These are phyloP conservation scores for Mimosa bimucronata DNA, from an alignment of 306 rosid species.

Conservation along the genomic window DNA sequence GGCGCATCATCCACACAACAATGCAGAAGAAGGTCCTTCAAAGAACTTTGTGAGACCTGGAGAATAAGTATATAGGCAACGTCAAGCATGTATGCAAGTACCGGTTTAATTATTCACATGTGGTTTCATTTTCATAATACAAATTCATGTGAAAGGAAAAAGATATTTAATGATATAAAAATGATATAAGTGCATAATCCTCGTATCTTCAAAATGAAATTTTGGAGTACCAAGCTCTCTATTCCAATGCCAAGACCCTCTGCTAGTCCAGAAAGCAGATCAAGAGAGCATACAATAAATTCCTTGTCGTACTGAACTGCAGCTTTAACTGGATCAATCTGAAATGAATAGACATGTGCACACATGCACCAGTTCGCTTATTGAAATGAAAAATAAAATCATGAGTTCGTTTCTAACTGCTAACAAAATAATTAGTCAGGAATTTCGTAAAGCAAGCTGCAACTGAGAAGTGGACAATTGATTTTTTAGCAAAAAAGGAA, in stretches of 20 bases:
- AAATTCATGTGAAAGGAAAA: constrained; percentile 26
- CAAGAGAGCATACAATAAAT: constrained; percentile 93
- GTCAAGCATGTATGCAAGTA: constrained; percentile 33
- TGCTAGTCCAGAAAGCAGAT: constrained; percentile 94
- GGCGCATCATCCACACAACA: constrained; percentile 88
- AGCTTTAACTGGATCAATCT: constrained; percentile 76
- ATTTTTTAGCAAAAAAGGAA: background rate
- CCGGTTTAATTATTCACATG: constrained; percentile 21
- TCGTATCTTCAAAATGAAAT: constrained; percentile 28
- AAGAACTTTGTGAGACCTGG: constrained; percentile 84
- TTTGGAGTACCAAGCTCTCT: constrained; percentile 85
- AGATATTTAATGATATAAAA: constrained; percentile 17
- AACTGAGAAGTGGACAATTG: background rate
- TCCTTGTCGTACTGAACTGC: constrained; percentile 94
- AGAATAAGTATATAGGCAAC: constrained; percentile 31
- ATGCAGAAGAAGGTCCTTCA: constrained; percentile 83
- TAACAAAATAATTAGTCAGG: constrained; percentile 1
- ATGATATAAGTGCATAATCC: constrained; percentile 24
- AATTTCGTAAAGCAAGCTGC: constrained; percentile 16
- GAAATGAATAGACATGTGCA: constrained; percentile 39
- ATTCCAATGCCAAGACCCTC: constrained; percentile 99
- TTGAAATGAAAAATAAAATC: constrained; percentile 35
- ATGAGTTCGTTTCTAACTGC: constrained; percentile 19
- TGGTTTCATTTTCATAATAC: background rate
- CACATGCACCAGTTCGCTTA: background rate